Percentiles rank a stretch among this genome's conserved stretches.
Conservation (phyloP, 805 yeast species). For the Yamadazyma laniorum region DNA sequence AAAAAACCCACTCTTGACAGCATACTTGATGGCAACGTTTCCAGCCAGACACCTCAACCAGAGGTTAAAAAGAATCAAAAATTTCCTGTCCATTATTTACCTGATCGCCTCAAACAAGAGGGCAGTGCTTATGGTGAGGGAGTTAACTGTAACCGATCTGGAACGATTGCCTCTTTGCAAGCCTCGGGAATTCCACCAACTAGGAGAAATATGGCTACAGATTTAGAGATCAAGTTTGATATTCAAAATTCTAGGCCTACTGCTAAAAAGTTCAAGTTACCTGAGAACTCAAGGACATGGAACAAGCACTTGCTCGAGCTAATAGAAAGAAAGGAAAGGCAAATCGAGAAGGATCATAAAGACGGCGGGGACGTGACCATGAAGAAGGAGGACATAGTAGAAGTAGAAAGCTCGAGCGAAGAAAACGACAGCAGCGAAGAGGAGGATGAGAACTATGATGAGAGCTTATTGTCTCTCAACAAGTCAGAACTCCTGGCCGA, state of each 20-base stretch:
- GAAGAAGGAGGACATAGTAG: not conserved
- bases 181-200: constrained; percentile 18
- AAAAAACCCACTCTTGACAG: constrained; percentile 11
- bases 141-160: constrained; percentile 14
- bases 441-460: constrained; percentile 4
- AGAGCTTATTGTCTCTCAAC: constrained; percentile 10
- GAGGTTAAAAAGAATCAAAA: constrained; percentile 13
- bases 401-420: constrained; percentile 1
- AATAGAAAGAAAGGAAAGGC: constrained; percentile 4
- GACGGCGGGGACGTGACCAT: not conserved
- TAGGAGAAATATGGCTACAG: constrained; percentile 29
- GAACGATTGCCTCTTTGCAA: constrained; percentile 12
- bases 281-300: constrained; percentile 25
- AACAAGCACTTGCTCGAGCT: constrained; percentile 17
- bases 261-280: constrained; percentile 20
- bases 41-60: not conserved
- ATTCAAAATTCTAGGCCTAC: constrained; percentile 29
- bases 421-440: constrained; percentile 7
- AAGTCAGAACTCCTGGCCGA: constrained; percentile 12
- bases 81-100: constrained; percentile 34
- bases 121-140: constrained; percentile 12
- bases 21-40: constrained; percentile 5
- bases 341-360: not conserved
- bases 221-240: constrained; percentile 29
- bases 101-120: constrained; percentile 18